Evolutionary conservation across 2,329 filamentous ascomycete genomes (phyloP), one percentile per base, ranked within the genome.

Genomic region (Talaromyces sp.): DNA sequence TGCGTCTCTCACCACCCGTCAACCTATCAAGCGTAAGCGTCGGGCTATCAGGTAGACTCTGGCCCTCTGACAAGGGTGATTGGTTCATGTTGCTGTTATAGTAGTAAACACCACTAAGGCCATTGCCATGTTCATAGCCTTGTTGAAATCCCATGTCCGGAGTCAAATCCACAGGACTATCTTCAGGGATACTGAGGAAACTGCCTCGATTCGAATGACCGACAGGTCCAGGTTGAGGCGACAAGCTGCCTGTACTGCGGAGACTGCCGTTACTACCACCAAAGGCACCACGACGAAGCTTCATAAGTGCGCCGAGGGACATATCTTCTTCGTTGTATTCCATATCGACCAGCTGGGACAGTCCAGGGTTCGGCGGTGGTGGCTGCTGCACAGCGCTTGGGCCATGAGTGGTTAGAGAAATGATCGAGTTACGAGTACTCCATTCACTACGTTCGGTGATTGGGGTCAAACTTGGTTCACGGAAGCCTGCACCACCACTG

Each of bases 381-480:
- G 31, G 50, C 50, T 59, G 56, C 39, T 75, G 76, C 3, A 76
- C 43, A 22, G 57, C 63, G 11, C 47, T 45, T 24, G 65, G 39
- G 3, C 78, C 77, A 52, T 87, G 86, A 37, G 88, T 79, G 8
- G 82, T 83, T 67, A 94, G 81, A 66, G 90, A 92, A 81, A 96
- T 91, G 66, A 96, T 87, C 0, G 91, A 96, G 74, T 97, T 98
- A 52, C 95, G 88, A 66, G 96, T 97, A 49, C 92, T 97, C 81
- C 96, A 97, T 78, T 99, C 95, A 66, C 92, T 96, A 13, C 93
- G 87, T 76, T 98, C 95, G 0, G 94, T 98, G 71, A 99, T 98
- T 6, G 95, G 95, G 1, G 95, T 98, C 57, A 99, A 81, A 71
- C 95, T 97, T 1, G 95, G 94, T 74, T 97, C 94, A 47, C 90